These are phyloP conservation scores for Fusarium tupiense DNA, from an alignment of 2,329 filamentous ascomycete genomes.

Conservation along the genomic window DNA sequence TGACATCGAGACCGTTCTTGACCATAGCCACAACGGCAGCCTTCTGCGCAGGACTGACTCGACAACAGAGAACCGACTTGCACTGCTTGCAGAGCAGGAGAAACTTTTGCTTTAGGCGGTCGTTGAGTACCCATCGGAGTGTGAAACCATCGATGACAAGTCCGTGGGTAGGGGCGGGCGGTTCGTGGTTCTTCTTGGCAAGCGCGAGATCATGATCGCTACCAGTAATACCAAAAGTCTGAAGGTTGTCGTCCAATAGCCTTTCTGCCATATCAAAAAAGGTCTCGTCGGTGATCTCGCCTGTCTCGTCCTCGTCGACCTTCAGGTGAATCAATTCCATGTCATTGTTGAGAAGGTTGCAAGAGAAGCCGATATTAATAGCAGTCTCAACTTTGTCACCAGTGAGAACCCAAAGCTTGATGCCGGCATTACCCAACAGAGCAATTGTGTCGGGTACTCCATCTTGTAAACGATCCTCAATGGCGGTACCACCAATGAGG, in stretches of 20 bases:
- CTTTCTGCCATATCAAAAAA: conserved; percentile 69
- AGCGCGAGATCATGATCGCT: conserved; percentile 84
- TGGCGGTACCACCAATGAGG: conserved; percentile 92
- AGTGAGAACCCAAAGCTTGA: conserved; percentile 98
- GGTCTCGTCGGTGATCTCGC: conserved; percentile 57
- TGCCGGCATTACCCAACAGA: conserved; percentile 89
- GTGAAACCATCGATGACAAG: conserved; percentile 96
- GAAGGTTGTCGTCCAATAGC: conserved; percentile 78
- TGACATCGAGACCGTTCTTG: conserved; percentile 92
- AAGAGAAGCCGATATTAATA: conserved; percentile 99
- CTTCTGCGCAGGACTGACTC: conserved; percentile 96
- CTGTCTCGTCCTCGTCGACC: conserved; percentile 75
- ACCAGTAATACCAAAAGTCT: conserved; percentile 80
- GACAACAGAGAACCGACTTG: conserved; percentile 94
- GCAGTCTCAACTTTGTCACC: conserved; percentile 99
- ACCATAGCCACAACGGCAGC: conserved; percentile 97
- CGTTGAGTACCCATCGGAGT: conserved; percentile 85
- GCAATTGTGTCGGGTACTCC: conserved; percentile 96
- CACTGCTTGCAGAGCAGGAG: conserved; percentile 96
- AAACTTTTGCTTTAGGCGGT: conserved; percentile 88
- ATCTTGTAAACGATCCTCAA: conserved; percentile 96
- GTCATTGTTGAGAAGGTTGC: conserved; percentile 95
- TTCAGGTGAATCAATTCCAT: conserved; percentile 97
- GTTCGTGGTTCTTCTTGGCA: conserved; percentile 84
- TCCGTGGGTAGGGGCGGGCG: conserved; percentile 88